These are phyloP conservation scores for Rhamnella rubrinervis DNA, from an alignment of 331 rosid genomes.

Conservation along the genomic window DNA sequence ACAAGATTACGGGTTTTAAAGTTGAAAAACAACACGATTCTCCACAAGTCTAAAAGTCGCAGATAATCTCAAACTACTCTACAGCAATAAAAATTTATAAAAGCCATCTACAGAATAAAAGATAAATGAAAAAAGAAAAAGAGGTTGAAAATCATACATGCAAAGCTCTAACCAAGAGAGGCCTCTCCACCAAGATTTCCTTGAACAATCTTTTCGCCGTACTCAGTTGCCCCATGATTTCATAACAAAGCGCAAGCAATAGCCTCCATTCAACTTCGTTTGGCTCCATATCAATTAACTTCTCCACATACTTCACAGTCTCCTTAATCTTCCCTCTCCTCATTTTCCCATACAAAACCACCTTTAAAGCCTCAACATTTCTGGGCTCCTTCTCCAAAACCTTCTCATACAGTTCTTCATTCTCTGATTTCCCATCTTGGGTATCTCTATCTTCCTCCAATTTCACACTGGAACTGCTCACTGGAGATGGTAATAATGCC, in stretches of 20 bases:
- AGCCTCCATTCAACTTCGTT: constrained; percentile 85
- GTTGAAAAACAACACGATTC: too few relatives aligned
- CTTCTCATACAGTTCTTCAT: constrained; percentile 53
- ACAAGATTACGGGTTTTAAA: neutral
- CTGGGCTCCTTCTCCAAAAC: constrained; percentile 63
- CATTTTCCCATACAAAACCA: constrained; percentile 66
- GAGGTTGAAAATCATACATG: constrained; percentile 57
- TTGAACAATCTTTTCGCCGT: constrained; percentile 59
- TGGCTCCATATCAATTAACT: constrained; percentile 63
- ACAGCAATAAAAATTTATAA: neutral
- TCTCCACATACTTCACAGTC: constrained; percentile 76
- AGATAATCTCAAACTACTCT: neutral
- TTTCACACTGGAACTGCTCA: constrained; percentile 28
- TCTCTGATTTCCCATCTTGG: constrained; percentile 31
- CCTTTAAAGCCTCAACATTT: constrained; percentile 72
- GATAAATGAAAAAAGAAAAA: neutral
- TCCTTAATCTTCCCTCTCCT: constrained; percentile 67
- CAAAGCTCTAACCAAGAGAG: constrained; percentile 78
- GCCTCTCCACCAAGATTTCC: constrained; percentile 63
- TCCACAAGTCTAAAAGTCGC: neutral
- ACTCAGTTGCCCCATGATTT: constrained; percentile 63
- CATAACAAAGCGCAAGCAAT: constrained; percentile 73
- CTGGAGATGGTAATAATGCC: constrained; percentile 39
- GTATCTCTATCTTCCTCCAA: constrained; percentile 36
- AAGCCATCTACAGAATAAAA: constrained; percentile 3